phyloP scores from a whole-genome alignment of 345 rosid genomes.

The Reutealis trisperma region DNA sequence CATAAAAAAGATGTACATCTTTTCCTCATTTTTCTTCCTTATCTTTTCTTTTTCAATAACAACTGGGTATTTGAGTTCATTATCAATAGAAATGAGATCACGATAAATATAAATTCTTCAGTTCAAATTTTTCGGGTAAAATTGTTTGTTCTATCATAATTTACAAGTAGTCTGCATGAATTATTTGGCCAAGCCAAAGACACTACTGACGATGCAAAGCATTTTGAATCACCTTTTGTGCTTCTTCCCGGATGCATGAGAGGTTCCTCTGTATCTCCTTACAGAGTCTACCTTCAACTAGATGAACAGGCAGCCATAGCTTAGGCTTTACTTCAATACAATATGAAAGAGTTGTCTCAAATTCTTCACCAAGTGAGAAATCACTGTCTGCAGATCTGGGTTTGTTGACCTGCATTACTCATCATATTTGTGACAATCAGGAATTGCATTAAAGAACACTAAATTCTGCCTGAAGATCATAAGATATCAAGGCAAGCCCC shows the following conservation, averaged over 20 bases:
- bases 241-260: slow-evolving; percentile 60
- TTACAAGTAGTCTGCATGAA: background rate
- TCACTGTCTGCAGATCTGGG: slow-evolving; percentile 32
- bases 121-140: too few relatives aligned
- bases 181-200: background rate
- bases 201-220: slow-evolving; percentile 18
- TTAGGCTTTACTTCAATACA: slow-evolving; percentile 74
- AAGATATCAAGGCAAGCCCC: background rate
- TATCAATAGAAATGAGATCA: background rate
- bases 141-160: too few relatives aligned
- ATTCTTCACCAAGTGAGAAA: slow-evolving; percentile 39
- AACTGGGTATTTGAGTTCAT: background rate
- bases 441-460: background rate
- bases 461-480: background rate
- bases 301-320: slow-evolving; percentile 71
- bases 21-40: background rate
- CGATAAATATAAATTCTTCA: too few relatives aligned
- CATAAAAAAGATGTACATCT: background rate
- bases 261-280: slow-evolving; percentile 74
- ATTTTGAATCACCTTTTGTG: slow-evolving; percentile 40
- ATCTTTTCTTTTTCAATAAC: background rate
- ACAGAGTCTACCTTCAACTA: slow-evolving; percentile 81
- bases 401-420: slow-evolving; percentile 43
- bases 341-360: slow-evolving; percentile 61
- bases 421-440: slow-evolving; percentile 8